A percentile compares a stretch with the other conserved stretches of the same genome.
phyloP scores from a whole-genome alignment of 129 eudicot genomes.

The Ambrosia trifida region DNA sequence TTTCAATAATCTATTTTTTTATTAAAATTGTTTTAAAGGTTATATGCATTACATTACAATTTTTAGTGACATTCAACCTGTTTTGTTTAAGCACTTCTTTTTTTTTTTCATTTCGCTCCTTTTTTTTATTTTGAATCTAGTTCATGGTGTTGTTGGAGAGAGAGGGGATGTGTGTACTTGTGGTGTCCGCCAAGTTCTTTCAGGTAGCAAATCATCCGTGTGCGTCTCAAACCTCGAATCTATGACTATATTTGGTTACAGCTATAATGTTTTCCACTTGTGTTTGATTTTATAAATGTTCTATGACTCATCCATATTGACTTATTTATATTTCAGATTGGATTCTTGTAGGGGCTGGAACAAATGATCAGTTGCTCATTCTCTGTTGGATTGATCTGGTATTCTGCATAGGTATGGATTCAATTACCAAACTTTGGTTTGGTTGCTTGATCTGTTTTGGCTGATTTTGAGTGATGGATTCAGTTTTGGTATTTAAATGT shows the following conservation, averaged over 20 bases:
- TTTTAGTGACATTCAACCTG: too few relatives aligned
- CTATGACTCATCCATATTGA: constrained; percentile 11
- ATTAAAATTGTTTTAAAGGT: too few relatives aligned
- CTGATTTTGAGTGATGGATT: constrained; percentile 12
- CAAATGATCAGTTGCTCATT: constrained; percentile 5
- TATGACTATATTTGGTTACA: background rate
- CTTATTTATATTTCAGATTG: constrained; percentile 21
- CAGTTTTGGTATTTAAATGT: background rate
- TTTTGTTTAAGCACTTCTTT: too few relatives aligned
- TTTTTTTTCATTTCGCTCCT: too few relatives aligned
- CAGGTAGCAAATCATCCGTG: too few relatives aligned
- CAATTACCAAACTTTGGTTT: background rate
- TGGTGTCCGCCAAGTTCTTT: too few relatives aligned
- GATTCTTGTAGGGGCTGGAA: background rate
- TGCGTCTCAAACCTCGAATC: background rate
- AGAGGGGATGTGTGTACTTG: too few relatives aligned
- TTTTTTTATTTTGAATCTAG: too few relatives aligned
- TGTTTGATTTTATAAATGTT: background rate
- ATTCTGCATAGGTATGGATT: constrained; percentile 25
- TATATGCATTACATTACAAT: too few relatives aligned
- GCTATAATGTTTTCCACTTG: too few relatives aligned
- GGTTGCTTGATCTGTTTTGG: background rate
- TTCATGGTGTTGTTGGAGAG: too few relatives aligned
- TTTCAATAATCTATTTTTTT: too few relatives aligned
- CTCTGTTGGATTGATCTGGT: constrained; percentile 6